These are phyloP conservation scores for Fusarium solani-melongenae DNA, from an alignment of 2,329 filamentous ascomycete species.

Conservation along the genomic window DNA sequence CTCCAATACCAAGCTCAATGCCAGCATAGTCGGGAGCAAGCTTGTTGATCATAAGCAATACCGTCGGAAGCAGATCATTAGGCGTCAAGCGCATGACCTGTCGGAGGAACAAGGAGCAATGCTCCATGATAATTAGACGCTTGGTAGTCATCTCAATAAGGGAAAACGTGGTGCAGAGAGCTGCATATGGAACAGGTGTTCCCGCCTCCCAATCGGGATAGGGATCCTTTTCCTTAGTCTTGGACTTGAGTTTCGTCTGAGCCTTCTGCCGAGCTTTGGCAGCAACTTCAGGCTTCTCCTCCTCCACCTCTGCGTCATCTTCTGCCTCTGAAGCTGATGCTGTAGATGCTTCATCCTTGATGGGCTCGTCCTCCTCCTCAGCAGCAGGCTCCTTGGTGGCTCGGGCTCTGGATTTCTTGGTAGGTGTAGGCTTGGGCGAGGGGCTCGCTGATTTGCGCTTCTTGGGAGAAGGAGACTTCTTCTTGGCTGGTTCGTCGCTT, in stretches of 20 bases:
- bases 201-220: conserved; percentile 96
- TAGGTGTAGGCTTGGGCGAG: conserved; percentile 40
- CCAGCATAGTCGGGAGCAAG: conserved; percentile 96
- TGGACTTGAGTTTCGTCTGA: conserved; percentile 78
- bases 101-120: conserved; percentile 90
- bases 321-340: conserved; percentile 55
- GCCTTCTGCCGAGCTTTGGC: conserved; percentile 84
- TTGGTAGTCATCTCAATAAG: conserved; percentile 96
- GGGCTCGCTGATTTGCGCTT: conserved; percentile 33
- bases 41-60: conserved; percentile 98
- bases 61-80: conserved; percentile 85
- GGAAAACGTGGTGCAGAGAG: conserved; percentile 93
- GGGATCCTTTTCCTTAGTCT: conserved; percentile 71
- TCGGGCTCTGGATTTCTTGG: conserved; percentile 33
- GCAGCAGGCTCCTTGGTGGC: conserved; percentile 12
- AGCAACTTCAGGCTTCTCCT: conserved; percentile 75
- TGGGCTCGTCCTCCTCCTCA: conserved; percentile 39
- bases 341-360: conserved; percentile 44
- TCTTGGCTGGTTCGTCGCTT: conserved; percentile 50
- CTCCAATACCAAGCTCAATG: conserved; percentile 97
- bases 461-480: conserved; percentile 21
- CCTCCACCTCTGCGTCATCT: conserved; percentile 60
- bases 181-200: conserved; percentile 91
- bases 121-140: conserved; percentile 85
- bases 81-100: conserved; percentile 95